Evolutionary conservation across 2,329 filamentous ascomycete species (phyloP).

Genomic region (Scytalidium sp.): DNA sequence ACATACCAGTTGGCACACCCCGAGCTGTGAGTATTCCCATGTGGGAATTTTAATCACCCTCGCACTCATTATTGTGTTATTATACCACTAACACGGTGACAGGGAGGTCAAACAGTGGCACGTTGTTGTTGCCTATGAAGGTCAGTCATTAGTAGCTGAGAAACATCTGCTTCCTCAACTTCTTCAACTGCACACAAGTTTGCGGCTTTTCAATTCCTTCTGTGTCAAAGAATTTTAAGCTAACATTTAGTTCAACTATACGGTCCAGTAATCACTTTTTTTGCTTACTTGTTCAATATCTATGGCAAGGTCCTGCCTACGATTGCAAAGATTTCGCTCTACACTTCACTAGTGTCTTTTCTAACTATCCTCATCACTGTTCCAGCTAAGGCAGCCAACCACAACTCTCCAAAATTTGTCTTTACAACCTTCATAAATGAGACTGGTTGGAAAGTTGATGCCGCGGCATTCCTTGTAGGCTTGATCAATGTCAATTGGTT

Average conservation of each 20-base stretch:
- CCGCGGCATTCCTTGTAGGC: slow-evolving; percentile 44
- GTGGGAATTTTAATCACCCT: too few species aligned
- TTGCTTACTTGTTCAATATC: slow-evolving; percentile 36
- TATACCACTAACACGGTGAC: neutral
- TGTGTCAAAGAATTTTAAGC: too few species aligned
- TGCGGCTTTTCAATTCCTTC: too few species aligned
- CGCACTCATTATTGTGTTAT: too few species aligned
- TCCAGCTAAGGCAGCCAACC: slow-evolving; percentile 33
- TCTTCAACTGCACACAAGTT: too few species aligned
- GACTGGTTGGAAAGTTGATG: slow-evolving; percentile 39
- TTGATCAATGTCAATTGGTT: slow-evolving; percentile 38
- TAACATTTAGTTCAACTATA: too few species aligned
- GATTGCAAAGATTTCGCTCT: slow-evolving; percentile 26
- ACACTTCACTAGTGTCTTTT: slow-evolving; percentile 37
- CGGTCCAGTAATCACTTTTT: slow-evolving; percentile 33
- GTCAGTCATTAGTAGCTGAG: too few species aligned
- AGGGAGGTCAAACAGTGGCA: slow-evolving; percentile 35
- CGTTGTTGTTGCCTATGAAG: slow-evolving; percentile 35
- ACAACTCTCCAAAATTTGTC: slow-evolving; percentile 37
- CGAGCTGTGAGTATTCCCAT: slow-evolving; percentile 42
- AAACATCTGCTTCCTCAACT: too few species aligned
- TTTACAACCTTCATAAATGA: slow-evolving; percentile 40
- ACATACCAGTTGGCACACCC: slow-evolving; percentile 50
- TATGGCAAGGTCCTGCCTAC: slow-evolving; percentile 32
- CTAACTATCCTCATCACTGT: too few species aligned